phyloP scores from a whole-genome alignment of 2,329 filamentous ascomycete genomes.

The Onygenales sp. region DNA sequence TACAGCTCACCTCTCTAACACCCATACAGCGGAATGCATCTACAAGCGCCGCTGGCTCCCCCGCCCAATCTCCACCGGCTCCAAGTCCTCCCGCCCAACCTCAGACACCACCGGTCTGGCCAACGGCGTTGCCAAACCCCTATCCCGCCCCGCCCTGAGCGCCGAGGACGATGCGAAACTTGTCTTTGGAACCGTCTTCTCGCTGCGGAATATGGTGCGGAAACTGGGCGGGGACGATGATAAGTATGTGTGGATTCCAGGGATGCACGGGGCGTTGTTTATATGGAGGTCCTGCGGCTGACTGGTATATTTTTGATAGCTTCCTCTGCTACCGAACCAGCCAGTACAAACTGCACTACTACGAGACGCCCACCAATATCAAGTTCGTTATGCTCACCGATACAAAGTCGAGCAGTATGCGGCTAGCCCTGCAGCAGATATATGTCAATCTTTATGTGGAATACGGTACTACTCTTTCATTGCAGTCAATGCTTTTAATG shows the following conservation, averaged over 20 bases:
- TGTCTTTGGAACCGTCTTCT: constrained; percentile 95
- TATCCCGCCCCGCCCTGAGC: constrained; percentile 19
- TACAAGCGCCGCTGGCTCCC: constrained; percentile 82
- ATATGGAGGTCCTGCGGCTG: constrained; percentile 6
- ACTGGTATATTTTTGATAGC: constrained; percentile 36
- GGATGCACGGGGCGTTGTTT: neutral
- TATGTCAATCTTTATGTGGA: constrained; percentile 98
- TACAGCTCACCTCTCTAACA: neutral
- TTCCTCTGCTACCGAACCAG: constrained; percentile 90
- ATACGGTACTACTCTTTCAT: constrained; percentile 47
- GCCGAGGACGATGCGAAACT: constrained; percentile 85
- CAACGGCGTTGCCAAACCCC: constrained; percentile 31
- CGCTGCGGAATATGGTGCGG: constrained; percentile 88
- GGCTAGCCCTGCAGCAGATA: constrained; percentile 92
- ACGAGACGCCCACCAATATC: constrained; percentile 91
- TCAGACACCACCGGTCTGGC: constrained; percentile 28
- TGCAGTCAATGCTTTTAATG: neutral
- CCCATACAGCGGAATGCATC: constrained; percentile 76
- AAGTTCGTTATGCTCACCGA: constrained; percentile 97
- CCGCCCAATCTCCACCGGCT: constrained; percentile 36
- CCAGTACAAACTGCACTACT: constrained; percentile 98
- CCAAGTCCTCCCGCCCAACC: constrained; percentile 26
- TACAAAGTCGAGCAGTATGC: constrained; percentile 77
- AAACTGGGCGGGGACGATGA: constrained; percentile 92
- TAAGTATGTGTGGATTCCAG: constrained; percentile 35